Evolutionary conservation across 1,139 yeast genomes (phyloP), one percentile per base, ranked within the genome.

Genomic region (Debaryomyces subglobosus): DNA sequence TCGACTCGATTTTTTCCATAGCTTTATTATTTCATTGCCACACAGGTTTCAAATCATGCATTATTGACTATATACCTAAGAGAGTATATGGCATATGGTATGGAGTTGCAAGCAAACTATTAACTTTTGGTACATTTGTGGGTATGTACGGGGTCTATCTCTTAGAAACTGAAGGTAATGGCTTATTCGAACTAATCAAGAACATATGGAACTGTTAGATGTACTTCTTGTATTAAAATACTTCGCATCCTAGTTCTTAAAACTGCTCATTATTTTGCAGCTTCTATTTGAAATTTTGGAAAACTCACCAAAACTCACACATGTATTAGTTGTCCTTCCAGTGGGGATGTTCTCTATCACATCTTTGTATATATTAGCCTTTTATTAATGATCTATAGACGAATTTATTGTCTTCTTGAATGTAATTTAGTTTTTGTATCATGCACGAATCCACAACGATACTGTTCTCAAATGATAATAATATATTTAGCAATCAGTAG

Each of bases 31-130:
- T 81, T 55, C 94, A 87, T 66, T 75, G 84, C 51, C 83, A 79
- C 64, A 81, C 84, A 57, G 95, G 94, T 29, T 81, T 86, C 72
- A 85, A 85, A 67, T 74, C 89, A 43, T 87, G 95, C 76, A 86
- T 88, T 57, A 82, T 82, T 50, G 96, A 88, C 68, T 88, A 88
- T 70, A 84, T 88, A 48, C 91, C 91, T 37, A 66, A 72, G 55
- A 77, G 96, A 71, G 88, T 84, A 16, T 88, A 84, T 61, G 94
- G 94, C 38, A 65, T 74, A 33, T 81, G 79, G 77, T 85, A 86
- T 68, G 75, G 75, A 55, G 73, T 74, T 55, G 91, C 91, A 52
- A 71, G 79, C 73, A 78, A 79, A 60, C 64, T 86, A 56, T 76
- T 88, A 64, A 72, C 82, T 29, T 69, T 84, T 13, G 95, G 95